Conservation (phyloP, 2,329 filamentous ascomycete species). For the Stromatinia cepivora region DNA sequence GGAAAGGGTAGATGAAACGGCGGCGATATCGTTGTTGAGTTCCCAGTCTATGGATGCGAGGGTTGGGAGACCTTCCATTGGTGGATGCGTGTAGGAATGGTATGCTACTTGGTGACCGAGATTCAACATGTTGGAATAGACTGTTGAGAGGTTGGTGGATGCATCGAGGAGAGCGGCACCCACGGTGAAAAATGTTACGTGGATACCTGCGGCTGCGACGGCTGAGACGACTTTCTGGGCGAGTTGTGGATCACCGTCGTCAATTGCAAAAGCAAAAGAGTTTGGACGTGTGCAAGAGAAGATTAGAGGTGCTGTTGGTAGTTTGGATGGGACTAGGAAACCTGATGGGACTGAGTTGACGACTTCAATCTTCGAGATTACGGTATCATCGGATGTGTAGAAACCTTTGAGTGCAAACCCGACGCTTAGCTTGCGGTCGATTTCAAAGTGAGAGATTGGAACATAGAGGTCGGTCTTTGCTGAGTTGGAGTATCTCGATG, state of each 20-base stretch:
- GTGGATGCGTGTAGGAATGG: conserved; percentile 69
- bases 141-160: conserved; percentile 59
- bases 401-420: conserved; percentile 66
- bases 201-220: conserved; percentile 59
- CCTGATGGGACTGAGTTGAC: conserved; percentile 53
- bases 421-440: conserved; percentile 56
- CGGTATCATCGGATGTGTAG: conserved; percentile 53
- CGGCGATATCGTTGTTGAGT: conserved; percentile 56
- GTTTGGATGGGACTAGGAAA: conserved; percentile 57
- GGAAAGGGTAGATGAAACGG: conserved; percentile 44
- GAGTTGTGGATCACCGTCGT: conserved; percentile 62
- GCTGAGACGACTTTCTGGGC: conserved; percentile 62
- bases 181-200: conserved; percentile 72
- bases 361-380: conserved; percentile 60
- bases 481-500: conserved; percentile 55
- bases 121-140: conserved; percentile 63
- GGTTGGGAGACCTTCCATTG: conserved; percentile 58
- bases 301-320: conserved; percentile 60
- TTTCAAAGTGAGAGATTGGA: conserved; percentile 64
- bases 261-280: conserved; percentile 71
- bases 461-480: conserved; percentile 60
- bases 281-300: conserved; percentile 67
- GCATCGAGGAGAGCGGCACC: conserved; percentile 60
- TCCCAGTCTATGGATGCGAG: conserved; percentile 61
- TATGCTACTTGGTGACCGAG: conserved; percentile 68